Base-by-base conservation (phyloP, 345 rosid genomes). In the Syzygium aromaticum region DNA sequence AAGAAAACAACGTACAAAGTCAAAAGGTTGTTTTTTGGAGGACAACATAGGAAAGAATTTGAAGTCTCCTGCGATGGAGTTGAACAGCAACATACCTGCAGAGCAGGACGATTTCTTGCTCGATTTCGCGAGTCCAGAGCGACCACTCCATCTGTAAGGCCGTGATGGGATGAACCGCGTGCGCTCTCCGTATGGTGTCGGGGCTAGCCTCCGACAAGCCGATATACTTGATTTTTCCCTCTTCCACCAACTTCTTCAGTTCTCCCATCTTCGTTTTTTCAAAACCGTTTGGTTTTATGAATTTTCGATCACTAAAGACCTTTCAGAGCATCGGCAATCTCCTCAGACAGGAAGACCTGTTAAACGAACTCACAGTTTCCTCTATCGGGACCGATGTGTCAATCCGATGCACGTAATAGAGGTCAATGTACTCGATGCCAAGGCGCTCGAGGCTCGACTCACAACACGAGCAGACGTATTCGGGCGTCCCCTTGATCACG, bases 141-240 rank as follows among this genome's bases (percentile, higher is more conserved):
- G 78, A 67, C 86, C 89, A 92, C 88, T 91, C 94, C 92, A 93
- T 90, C 73, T 92, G 90, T 25, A 93, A 64, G 19, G 93, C 93
- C 22, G 94, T 91, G 40, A 91, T 87, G 23, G 93, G 93, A 90
- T 91, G 94, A 87, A 91, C 89, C 1, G 92, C 93, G 80, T 90
- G 92, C 7, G 93, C 94, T 84, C 92, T 91, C 53, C 88, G 90
- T 49, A 90, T 86, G 7, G 92, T 91, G 80, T 91, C 94, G 2
- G 89, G 88, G 89, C 92, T 89, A 8, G 95, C 90, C 86, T 93
- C 95, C 19, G 92, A 92, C 78, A 93, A 63, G 25, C 94, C 95
- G n/a, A 90, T 89, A 11, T 90, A 89, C 86, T 90, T 93, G 6
- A 91, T 86, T 88, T 93, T 89, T 61, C 91, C 93, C 64, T 92